Conservation (phyloP, 2,329 filamentous ascomycete genomes). For the Colletotrichum sp. region DNA sequence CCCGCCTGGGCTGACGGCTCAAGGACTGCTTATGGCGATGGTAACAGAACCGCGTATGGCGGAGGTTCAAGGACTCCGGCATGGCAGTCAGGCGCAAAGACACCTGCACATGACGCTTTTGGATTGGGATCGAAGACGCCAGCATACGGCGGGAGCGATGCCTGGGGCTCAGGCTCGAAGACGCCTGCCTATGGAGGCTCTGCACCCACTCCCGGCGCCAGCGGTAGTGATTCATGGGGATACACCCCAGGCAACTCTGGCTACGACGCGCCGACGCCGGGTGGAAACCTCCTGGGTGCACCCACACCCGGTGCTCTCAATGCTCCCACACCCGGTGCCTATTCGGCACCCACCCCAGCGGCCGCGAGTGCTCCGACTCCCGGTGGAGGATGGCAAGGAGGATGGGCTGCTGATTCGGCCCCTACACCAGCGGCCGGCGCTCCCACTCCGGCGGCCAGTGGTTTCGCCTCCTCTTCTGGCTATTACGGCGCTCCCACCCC, state of each 20-base stretch:
- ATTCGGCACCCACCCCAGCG: conserved; percentile 67
- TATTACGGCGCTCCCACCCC: conserved; percentile 70
- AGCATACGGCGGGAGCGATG: conserved; percentile 61
- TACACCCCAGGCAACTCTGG: conserved; percentile 58
- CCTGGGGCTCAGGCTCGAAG: conserved; percentile 73
- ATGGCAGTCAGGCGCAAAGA: conserved; percentile 80
- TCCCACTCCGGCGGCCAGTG: conserved; percentile 72
- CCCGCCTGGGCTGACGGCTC: conserved; percentile 75
- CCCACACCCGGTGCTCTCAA: conserved; percentile 67
- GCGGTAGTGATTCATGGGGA: conserved; percentile 64
- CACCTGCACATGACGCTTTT: conserved; percentile 68
- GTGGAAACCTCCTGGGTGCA: conserved; percentile 57
- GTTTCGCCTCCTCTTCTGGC: conserved; percentile 46
- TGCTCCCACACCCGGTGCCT: conserved; percentile 75
- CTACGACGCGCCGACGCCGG: conserved; percentile 76
- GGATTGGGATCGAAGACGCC: conserved; percentile 72
- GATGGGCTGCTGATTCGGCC: conserved; percentile 66
- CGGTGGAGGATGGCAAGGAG: conserved; percentile 64
- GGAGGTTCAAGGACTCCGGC: conserved; percentile 74
- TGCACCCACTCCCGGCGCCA: conserved; percentile 63
- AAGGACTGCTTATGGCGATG: conserved; percentile 73
- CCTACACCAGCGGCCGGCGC: conserved; percentile 70
- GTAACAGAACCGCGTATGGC: conserved; percentile 79
- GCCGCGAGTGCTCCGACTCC: conserved; percentile 71
- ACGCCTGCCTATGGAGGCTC: conserved; percentile 75